These are phyloP conservation scores for Lactifluus piperatus DNA, from an alignment of 768 basidiomycete species.

Conservation along the genomic window DNA sequence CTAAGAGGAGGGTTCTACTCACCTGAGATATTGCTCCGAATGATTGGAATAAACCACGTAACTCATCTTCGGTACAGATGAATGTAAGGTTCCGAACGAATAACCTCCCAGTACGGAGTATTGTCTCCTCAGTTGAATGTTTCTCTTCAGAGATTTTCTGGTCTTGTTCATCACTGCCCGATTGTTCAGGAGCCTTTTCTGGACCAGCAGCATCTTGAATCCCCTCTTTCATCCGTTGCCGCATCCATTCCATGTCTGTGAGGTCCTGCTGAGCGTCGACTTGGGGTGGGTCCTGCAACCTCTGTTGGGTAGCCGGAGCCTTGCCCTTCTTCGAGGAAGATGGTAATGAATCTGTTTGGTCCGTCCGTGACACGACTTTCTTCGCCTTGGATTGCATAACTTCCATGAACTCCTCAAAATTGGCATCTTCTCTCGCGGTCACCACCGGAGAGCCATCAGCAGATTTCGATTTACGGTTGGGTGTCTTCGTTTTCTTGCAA, in stretches of 20 bases:
- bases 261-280: conserved; percentile 32
- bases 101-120: conserved; percentile 67
- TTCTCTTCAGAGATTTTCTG: conserved; percentile 11
- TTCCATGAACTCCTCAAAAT: conserved; percentile 59
- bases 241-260: conserved; percentile 74
- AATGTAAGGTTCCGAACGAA: conserved; percentile 97
- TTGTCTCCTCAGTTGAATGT: conserved; percentile 33
- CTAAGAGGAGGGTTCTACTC: conserved; percentile 24
- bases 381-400: conserved; percentile 59
- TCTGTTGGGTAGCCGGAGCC: background rate
- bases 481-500: conserved; percentile 1
- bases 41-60: conserved; percentile 51
- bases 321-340: conserved; percentile 21
- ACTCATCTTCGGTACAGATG: conserved; percentile 64
- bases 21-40: conserved; percentile 78
- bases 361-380: conserved; percentile 60
- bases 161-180: conserved; percentile 42
- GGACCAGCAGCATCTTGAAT: conserved; percentile 29
- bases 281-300: conserved; percentile 6
- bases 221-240: conserved; percentile 45
- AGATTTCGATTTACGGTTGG: conserved; percentile 1
- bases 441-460: conserved; percentile 6
- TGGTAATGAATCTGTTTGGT: conserved; percentile 29
- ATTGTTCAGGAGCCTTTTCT: conserved; percentile 52
- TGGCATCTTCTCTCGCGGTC: conserved; percentile 24